Evolutionary conservation across 169 alveolate species (phyloP).

Genomic region (Plasmodium coatneyi): DNA sequence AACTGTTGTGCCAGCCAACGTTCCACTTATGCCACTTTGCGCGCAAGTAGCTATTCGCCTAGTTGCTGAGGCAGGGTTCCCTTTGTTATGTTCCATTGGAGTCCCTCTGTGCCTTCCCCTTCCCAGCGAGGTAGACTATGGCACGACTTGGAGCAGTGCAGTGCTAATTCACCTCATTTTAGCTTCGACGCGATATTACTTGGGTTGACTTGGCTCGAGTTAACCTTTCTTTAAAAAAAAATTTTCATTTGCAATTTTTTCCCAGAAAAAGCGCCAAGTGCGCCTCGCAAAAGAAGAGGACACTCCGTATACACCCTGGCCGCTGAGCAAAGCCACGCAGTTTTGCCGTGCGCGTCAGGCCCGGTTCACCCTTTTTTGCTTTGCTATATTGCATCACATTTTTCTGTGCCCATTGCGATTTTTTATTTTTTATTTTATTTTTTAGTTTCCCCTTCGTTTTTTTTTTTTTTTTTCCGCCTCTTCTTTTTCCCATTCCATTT

Average conservation of each 20-base stretch:
- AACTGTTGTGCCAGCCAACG: background rate
- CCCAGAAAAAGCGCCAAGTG: background rate
- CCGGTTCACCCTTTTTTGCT: background rate
- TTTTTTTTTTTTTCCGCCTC: background rate
- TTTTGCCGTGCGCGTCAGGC: background rate
- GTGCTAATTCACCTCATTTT: background rate
- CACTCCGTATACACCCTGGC: background rate
- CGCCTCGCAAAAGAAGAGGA: background rate
- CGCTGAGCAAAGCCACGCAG: background rate
- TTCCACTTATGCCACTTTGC: background rate
- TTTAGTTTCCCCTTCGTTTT: background rate
- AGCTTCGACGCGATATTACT: background rate
- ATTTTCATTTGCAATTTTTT: background rate
- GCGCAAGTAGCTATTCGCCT: background rate
- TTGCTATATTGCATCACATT: background rate
- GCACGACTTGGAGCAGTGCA: background rate
- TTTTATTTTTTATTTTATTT: slow-evolving; percentile 17
- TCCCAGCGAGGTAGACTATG: background rate
- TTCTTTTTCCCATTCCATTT: background rate
- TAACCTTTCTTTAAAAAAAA: background rate
- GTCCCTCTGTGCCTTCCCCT: background rate
- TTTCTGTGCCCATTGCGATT: background rate
- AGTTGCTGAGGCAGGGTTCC: background rate
- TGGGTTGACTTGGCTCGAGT: background rate
- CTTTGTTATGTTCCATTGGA: background rate